Percentiles rank a stretch among this genome's conserved stretches.
These are phyloP conservation scores for Mortierella sp. DNA, from an alignment of 371 early-diverging fungal species.

Conservation along the genomic window DNA sequence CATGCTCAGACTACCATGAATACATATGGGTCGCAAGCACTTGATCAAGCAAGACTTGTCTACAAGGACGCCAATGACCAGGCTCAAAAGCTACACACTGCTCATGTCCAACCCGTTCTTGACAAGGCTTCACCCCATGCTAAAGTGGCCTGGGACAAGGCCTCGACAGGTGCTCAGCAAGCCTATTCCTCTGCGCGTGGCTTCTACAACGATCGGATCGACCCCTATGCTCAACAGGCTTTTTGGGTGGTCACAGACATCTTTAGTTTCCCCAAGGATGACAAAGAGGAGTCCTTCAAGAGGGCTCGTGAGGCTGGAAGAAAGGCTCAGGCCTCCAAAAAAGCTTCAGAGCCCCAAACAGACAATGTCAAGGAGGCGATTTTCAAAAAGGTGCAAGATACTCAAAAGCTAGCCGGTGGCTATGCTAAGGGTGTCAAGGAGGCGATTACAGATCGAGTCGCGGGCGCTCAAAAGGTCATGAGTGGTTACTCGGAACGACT, in stretches of 20 bases:
- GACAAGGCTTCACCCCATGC: constrained; percentile 39
- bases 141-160: constrained; percentile 31
- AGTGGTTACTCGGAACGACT: background rate
- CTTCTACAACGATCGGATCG: constrained; percentile 33
- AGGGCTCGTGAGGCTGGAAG: constrained; percentile 27
- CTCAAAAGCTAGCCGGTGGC: constrained; percentile 16
- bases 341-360: constrained; percentile 10
- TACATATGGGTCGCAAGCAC: constrained; percentile 27
- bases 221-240: constrained; percentile 34
- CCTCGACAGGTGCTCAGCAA: constrained; percentile 4
- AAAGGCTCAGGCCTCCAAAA: constrained; percentile 24
- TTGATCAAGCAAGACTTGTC: constrained; percentile 7
- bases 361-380: constrained; percentile 19
- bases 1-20: constrained; percentile 16
- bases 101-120: constrained; percentile 38
- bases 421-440: constrained; percentile 16
- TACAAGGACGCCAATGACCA: constrained; percentile 14
- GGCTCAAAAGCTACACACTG: background rate
- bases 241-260: constrained; percentile 16
- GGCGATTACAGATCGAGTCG: constrained; percentile 4
- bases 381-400: constrained; percentile 16
- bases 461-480: constrained; percentile 8
- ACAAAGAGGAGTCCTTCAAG: constrained; percentile 7
- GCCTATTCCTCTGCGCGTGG: constrained; percentile 14
- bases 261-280: constrained; percentile 8